A percentile compares a stretch with the other conserved stretches of the same genome.
phyloP scores from a whole-genome alignment of 345 rosid genomes.

The Sisymbrium irio region DNA sequence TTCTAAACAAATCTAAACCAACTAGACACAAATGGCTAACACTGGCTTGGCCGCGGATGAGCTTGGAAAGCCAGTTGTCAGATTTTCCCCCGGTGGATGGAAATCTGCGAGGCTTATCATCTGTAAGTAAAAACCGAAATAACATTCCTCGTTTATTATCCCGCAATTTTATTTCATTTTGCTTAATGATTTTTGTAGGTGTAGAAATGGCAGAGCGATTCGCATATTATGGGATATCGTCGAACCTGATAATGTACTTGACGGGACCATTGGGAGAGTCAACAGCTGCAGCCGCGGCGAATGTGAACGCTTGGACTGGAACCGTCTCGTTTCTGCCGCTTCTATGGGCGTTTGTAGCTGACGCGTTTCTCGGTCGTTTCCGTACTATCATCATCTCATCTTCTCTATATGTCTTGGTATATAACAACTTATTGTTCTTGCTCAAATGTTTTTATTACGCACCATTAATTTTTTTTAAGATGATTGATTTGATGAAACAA shows the following conservation, averaged over 20 bases:
- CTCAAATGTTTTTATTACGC: not conserved
- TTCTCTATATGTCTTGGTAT: conserved; percentile 47
- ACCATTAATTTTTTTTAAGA: not conserved
- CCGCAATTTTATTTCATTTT: not conserved
- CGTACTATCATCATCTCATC: conserved; percentile 55
- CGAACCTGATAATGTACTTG: conserved; percentile 58
- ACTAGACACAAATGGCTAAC: not conserved
- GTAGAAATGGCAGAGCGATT: conserved; percentile 55
- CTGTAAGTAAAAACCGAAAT: conserved; percentile 11
- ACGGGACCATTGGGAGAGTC: conserved; percentile 66
- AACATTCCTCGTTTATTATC: not conserved
- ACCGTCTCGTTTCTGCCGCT: conserved; percentile 53
- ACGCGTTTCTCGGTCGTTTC: conserved; percentile 60
- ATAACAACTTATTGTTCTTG: not conserved
- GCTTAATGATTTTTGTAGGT: conserved; percentile 8
- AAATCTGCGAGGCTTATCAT: conserved; percentile 43
- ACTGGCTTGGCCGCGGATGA: not conserved
- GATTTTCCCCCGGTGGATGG: conserved; percentile 45
- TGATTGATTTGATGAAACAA: not conserved
- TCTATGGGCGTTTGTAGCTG: conserved; percentile 62
- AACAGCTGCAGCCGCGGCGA: conserved; percentile 53
- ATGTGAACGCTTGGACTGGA: conserved; percentile 60
- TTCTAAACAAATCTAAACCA: too few species aligned
- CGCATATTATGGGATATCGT: conserved; percentile 47
- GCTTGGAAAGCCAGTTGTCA: conserved; percentile 19